A percentile compares a stretch with the other conserved stretches of the same genome.
phyloP scores from a whole-genome alignment of 805 yeast species.

The Naumovozyma dairenensis region DNA sequence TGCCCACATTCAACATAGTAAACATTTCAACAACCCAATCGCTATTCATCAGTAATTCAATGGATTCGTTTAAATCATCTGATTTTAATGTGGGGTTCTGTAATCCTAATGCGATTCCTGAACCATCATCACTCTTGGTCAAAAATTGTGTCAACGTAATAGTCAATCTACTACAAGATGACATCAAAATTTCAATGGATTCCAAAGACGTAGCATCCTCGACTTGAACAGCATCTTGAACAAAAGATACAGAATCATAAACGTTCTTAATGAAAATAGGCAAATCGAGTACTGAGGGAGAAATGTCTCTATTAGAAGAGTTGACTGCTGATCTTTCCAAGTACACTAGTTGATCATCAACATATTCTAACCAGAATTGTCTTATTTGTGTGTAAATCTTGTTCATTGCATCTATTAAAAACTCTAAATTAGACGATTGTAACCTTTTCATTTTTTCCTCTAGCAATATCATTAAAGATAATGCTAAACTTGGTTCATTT shows the following conservation, averaged over 20 bases:
- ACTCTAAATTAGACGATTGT: conserved; percentile 56
- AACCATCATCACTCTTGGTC: background rate
- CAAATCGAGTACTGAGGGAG: conserved; percentile 37
- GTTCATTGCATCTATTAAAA: conserved; percentile 39
- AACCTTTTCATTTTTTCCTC: conserved; percentile 31
- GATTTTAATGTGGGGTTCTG: conserved; percentile 2
- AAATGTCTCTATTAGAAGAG: conserved; percentile 31
- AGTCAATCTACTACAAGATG: conserved; percentile 3
- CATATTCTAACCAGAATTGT: conserved; percentile 48
- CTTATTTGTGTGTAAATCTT: conserved; percentile 43
- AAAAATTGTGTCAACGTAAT: conserved; percentile 5
- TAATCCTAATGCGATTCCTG: background rate
- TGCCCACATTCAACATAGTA: conserved; percentile 16
- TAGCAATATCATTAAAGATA: conserved; percentile 34
- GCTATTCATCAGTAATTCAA: conserved; percentile 44
- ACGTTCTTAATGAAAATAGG: conserved; percentile 35
- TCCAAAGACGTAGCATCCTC: conserved; percentile 2
- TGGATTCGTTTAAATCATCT: conserved; percentile 30
- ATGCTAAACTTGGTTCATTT: conserved; percentile 33
- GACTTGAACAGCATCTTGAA: conserved; percentile 1
- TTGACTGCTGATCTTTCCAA: conserved; percentile 31
- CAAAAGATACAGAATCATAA: conserved; percentile 28
- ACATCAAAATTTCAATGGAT: conserved; percentile 1
- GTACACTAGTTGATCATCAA: conserved; percentile 42
- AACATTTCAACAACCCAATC: conserved; percentile 40